Evolutionary conservation across 2,329 filamentous ascomycete species (phyloP).

Genomic region (Talaromyces marneffei): DNA sequence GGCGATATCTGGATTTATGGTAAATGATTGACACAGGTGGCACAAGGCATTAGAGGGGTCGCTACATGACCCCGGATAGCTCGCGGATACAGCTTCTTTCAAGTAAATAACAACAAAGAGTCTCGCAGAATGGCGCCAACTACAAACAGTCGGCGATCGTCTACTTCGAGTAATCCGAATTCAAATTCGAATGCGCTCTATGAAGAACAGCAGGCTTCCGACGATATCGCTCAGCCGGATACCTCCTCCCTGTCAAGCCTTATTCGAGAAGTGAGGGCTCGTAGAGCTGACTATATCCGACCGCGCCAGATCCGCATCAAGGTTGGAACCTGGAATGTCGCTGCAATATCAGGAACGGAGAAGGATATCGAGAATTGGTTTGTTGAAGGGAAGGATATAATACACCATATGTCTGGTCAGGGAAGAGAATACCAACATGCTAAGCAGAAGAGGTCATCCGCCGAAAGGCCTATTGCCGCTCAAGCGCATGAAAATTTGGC

Average conservation of each 20-base stretch:
- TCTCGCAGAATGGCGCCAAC: constrained; percentile 10
- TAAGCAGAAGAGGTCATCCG: constrained; percentile 43
- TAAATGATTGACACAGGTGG: constrained; percentile 1
- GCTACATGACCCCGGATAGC: not conserved
- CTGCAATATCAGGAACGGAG: constrained; percentile 74
- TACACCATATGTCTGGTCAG: not conserved
- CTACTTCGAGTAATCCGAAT: not conserved
- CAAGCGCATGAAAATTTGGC: constrained; percentile 33
- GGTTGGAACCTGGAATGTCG: constrained; percentile 93
- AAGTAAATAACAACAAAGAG: not conserved
- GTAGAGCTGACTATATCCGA: constrained; percentile 72
- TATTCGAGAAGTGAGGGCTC: constrained; percentile 59
- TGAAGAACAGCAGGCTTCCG: constrained; percentile 17
- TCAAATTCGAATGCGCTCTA: not conserved
- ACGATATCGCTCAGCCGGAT: constrained; percentile 14
- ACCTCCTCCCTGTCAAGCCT: constrained; percentile 40
- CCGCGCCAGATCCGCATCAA: constrained; percentile 74
- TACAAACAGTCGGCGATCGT: not conserved
- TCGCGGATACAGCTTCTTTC: not conserved
- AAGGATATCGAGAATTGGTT: constrained; percentile 89
- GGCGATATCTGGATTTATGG: not conserved
- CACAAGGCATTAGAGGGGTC: constrained; percentile 2
- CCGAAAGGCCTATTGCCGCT: constrained; percentile 18
- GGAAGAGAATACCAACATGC: constrained; percentile 18
- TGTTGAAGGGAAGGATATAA: constrained; percentile 61